Evolutionary conservation across 208 protist species (phyloP).

Genomic region (Acanthamoeba castellanii): DNA sequence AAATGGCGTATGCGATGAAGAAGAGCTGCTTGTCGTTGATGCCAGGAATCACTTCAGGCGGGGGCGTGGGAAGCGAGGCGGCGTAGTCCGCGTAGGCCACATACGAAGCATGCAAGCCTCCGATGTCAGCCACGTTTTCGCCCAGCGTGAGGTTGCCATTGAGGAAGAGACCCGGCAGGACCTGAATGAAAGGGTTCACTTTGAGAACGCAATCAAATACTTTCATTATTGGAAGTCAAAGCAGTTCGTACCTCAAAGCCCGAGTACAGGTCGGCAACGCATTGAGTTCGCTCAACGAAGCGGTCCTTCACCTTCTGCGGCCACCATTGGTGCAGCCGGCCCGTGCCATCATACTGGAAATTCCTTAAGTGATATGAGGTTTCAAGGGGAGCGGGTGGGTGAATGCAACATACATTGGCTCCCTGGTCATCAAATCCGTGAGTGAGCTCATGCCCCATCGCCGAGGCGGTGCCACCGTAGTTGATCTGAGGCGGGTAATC

Average conservation of each 20-base stretch:
- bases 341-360: conserved; percentile 5
- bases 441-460: conserved; percentile 67
- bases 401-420: background rate
- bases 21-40: conserved; percentile 39
- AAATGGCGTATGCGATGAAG: conserved; percentile 41
- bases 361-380: too few species aligned
- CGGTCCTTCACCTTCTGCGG: too few species aligned
- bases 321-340: conserved; percentile 67
- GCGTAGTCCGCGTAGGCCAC: background rate
- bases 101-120: conserved; percentile 47
- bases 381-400: too few species aligned
- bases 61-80: background rate
- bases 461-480: conserved; percentile 43
- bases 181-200: background rate
- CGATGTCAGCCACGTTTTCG: conserved; percentile 72
- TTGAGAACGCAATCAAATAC: too few species aligned
- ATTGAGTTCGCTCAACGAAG: background rate
- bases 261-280: conserved; percentile 69
- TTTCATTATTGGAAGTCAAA: too few species aligned
- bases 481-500: conserved; percentile 33
- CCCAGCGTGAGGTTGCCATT: conserved; percentile 73
- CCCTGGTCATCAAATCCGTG: conserved; percentile 74
- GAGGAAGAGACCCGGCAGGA: conserved; percentile 1
- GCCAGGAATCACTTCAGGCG: background rate
- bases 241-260: background rate